Conservation (phyloP, 2,329 filamentous ascomycete genomes). For the Arthroderma sp. region DNA sequence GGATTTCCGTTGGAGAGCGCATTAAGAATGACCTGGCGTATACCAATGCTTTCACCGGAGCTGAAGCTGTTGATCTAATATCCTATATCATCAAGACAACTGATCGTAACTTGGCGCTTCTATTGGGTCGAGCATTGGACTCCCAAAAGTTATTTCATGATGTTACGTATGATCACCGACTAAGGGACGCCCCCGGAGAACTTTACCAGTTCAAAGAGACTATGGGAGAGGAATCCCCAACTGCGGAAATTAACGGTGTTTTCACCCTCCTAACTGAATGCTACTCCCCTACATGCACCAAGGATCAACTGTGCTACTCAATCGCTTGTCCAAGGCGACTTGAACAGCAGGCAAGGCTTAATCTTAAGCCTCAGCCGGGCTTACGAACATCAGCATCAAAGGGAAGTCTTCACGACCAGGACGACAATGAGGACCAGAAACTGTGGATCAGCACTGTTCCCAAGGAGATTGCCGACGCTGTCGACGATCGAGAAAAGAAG, state of each 20-base stretch:
- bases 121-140: slow-evolving; percentile 82
- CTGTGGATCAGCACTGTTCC: slow-evolving; percentile 98
- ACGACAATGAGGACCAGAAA: slow-evolving; percentile 89
- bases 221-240: slow-evolving; percentile 58
- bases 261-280: slow-evolving; percentile 94
- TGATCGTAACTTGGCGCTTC: slow-evolving; percentile 81
- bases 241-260: slow-evolving; percentile 77
- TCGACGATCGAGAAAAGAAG: slow-evolving; percentile 88
- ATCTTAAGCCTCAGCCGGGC: slow-evolving; percentile 83
- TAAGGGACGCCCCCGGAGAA: slow-evolving; percentile 86
- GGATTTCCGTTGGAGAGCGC: slow-evolving; percentile 72
- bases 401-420: slow-evolving; percentile 68
- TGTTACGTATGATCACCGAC: slow-evolving; percentile 90
- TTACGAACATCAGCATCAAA: slow-evolving; percentile 59
- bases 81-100: slow-evolving; percentile 96
- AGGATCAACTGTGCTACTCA: slow-evolving; percentile 91
- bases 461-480: slow-evolving; percentile 81
- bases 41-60: slow-evolving; percentile 91
- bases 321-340: slow-evolving; percentile 89
- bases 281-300: slow-evolving; percentile 92
- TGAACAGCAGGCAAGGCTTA: slow-evolving; percentile 87
- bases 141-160: slow-evolving; percentile 99
- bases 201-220: slow-evolving; percentile 96
- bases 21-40: slow-evolving; percentile 96
- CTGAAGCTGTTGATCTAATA: slow-evolving; percentile 88